These are phyloP conservation scores for Rhododendron williamsianum DNA, from an alignment of 148 eudicot genomes.

Conservation along the genomic window DNA sequence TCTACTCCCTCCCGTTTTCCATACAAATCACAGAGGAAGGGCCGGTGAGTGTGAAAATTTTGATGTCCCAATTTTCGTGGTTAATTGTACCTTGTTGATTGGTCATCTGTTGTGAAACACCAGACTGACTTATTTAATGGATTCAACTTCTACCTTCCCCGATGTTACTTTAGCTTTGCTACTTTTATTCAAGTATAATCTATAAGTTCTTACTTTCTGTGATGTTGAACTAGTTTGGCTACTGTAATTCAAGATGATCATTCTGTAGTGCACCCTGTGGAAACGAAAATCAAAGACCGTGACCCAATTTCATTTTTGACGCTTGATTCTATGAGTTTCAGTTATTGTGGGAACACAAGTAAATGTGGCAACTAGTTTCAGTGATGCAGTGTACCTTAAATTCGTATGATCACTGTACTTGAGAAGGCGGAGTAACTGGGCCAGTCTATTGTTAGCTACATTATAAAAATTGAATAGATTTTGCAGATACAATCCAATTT, in stretches of 20 bases:
- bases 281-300: not conserved
- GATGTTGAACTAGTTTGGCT: not conserved
- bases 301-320: not conserved
- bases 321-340: not conserved
- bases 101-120: conserved; percentile 5
- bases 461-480: not conserved
- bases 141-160: not conserved
- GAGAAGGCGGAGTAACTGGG: not conserved
- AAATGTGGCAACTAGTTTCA: not conserved
- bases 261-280: not conserved
- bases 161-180: not conserved
- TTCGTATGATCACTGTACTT: not conserved
- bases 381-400: not conserved
- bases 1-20: conserved; percentile 56
- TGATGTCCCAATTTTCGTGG: not conserved
- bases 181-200: not conserved
- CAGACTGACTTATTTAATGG: conserved; percentile 6
- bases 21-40: conserved; percentile 59
- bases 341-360: not conserved
- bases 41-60: conserved; percentile 44
- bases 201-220: not conserved
- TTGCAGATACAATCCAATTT: not conserved
- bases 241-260: conserved; percentile 1
- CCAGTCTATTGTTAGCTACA: not conserved
- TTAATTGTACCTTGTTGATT: conserved; percentile 13